phyloP scores from a whole-genome alignment of 2,329 filamentous ascomycete species.

The Scolecobasidium constrictum region DNA sequence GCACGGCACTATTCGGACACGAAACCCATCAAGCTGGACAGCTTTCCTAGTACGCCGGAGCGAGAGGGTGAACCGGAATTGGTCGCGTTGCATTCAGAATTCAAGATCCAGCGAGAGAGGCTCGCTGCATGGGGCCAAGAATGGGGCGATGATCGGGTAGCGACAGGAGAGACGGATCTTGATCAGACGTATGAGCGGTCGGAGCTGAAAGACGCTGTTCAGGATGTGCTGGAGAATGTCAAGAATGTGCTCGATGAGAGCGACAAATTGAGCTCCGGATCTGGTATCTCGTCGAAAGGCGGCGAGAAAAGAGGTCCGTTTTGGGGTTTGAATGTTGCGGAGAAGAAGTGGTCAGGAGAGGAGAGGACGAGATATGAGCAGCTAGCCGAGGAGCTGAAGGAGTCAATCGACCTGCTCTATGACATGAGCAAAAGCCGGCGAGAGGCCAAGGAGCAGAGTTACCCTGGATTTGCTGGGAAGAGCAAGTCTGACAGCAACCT shows the following conservation, averaged over 20 bases:
- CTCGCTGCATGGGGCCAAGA: slow-evolving; percentile 70
- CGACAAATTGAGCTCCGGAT: slow-evolving; percentile 54
- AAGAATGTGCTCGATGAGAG: slow-evolving; percentile 70
- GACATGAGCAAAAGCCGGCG: slow-evolving; percentile 59
- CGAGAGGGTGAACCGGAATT: slow-evolving; percentile 52
- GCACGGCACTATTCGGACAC: slow-evolving; percentile 72
- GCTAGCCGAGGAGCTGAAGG: slow-evolving; percentile 61
- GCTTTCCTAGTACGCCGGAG: slow-evolving; percentile 48
- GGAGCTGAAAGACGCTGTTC: slow-evolving; percentile 65
- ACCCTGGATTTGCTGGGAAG: slow-evolving; percentile 14
- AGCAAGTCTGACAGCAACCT: not conserved
- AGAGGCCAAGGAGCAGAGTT: slow-evolving; percentile 26
- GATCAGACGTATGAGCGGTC: slow-evolving; percentile 57
- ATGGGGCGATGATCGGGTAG: slow-evolving; percentile 59
- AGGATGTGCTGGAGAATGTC: slow-evolving; percentile 69
- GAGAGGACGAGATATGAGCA: slow-evolving; percentile 67
- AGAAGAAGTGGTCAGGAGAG: slow-evolving; percentile 45
- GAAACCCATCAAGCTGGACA: slow-evolving; percentile 61
- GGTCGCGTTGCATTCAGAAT: slow-evolving; percentile 60
- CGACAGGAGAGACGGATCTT: slow-evolving; percentile 55
- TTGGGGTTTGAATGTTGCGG: slow-evolving; percentile 24
- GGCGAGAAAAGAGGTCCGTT: slow-evolving; percentile 16
- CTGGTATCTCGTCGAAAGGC: slow-evolving; percentile 14
- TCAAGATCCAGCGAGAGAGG: slow-evolving; percentile 70
- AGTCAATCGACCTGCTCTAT: slow-evolving; percentile 69